Conservation (phyloP, 768 basidiomycete genomes). For the Dioszegia aurantiaca region DNA sequence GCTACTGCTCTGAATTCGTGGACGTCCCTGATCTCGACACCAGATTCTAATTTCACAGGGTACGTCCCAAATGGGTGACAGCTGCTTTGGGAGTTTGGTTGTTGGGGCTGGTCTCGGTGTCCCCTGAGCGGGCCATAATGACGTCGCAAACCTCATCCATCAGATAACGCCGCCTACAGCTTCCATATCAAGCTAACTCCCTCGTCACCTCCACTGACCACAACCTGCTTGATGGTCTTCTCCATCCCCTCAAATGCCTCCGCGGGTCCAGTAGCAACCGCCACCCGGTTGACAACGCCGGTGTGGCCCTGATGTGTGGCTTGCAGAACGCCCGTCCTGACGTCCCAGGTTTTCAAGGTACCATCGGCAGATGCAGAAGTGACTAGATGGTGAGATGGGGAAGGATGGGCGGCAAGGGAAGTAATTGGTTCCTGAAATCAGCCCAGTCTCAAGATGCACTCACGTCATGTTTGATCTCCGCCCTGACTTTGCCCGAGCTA, state of each 20-base stretch:
- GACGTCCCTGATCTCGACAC: no score
- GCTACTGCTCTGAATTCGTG: no score
- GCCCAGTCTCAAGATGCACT: constrained; percentile 36
- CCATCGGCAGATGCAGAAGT: constrained; percentile 84
- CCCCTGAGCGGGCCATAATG: no score
- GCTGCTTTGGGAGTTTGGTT: no score
- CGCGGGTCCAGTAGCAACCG: constrained; percentile 59
- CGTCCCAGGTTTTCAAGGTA: constrained; percentile 88
- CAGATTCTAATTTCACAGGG: no score
- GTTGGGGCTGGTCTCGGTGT: no score
- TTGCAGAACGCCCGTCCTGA: constrained; percentile 72
- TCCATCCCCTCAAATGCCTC: constrained; percentile 19
- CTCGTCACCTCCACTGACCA: constrained; percentile 89
- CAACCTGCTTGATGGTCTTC: constrained; percentile 59
- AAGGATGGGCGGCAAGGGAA: constrained; percentile 67
- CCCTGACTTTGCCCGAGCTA: constrained; percentile 74
- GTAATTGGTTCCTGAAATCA: constrained; percentile 76
- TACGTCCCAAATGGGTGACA: no score
- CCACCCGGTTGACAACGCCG: constrained; percentile 70
- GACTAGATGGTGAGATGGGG: constrained; percentile 71
- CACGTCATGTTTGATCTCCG: constrained; percentile 79
- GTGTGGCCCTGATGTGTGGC: constrained; percentile 79
- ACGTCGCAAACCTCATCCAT: no score
- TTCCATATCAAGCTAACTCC: constrained; percentile 73
- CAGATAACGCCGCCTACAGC: constrained; percentile 38